A percentile compares a stretch with the other conserved stretches of the same genome.
These are phyloP conservation scores for Saturnispora halmiae DNA, from an alignment of 805 yeast species.

Conservation along the genomic window DNA sequence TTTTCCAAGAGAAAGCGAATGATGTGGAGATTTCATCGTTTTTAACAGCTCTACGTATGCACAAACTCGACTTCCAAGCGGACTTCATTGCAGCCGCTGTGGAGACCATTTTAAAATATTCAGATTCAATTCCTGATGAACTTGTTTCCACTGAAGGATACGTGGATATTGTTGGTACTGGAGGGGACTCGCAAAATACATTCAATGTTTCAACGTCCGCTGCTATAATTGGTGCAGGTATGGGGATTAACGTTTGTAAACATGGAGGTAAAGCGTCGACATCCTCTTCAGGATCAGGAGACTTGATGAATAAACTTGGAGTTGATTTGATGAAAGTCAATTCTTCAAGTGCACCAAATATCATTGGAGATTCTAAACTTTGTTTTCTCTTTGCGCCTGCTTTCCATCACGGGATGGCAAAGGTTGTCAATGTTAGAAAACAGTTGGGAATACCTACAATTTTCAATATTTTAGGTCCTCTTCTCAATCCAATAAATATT, in stretches of 20 bases:
- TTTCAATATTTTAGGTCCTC: conserved; percentile 89
- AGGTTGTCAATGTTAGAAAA: conserved; percentile 70
- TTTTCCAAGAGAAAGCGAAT: conserved; percentile 51
- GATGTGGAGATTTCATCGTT: conserved; percentile 73
- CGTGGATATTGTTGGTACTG: conserved; percentile 94
- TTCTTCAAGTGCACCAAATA: conserved; percentile 47
- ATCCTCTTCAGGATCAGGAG: conserved; percentile 90
- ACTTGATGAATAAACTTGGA: conserved; percentile 70
- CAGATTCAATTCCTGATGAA: conserved; percentile 42
- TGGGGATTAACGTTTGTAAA: conserved; percentile 71
- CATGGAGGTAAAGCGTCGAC: conserved; percentile 98
- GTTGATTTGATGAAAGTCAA: conserved; percentile 70
- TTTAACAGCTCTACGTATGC: conserved; percentile 63
- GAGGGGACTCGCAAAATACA: conserved; percentile 97
- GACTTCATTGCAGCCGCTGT: conserved; percentile 84
- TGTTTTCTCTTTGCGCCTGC: conserved; percentile 86
- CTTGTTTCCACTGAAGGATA: conserved; percentile 42
- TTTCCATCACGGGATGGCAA: conserved; percentile 86
- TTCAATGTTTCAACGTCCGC: conserved; percentile 93
- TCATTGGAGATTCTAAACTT: conserved; percentile 42
- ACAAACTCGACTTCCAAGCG: conserved; percentile 72
- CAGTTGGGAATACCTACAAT: conserved; percentile 84
- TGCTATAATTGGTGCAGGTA: conserved; percentile 91
- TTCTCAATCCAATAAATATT: conserved; percentile 81
- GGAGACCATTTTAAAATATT: conserved; percentile 55